Conservation (phyloP, 768 basidiomycete species). For the Auricularia sp. region DNA sequence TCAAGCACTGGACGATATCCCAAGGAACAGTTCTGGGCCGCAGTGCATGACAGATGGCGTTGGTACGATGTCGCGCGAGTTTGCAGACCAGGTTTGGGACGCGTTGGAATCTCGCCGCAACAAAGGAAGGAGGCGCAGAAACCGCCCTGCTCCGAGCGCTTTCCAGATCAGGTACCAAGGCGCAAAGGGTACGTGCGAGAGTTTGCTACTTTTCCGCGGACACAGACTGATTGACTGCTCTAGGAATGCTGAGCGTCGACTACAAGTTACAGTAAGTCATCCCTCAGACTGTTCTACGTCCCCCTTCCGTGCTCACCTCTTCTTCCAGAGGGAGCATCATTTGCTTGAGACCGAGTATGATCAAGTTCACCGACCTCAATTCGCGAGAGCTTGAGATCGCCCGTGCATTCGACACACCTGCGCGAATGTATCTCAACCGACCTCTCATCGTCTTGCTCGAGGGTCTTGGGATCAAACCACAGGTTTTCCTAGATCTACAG, state of each 20-base stretch:
- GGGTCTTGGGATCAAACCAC: slow-evolving; percentile 46
- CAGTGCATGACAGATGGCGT: slow-evolving; percentile 60
- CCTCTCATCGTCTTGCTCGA: slow-evolving; percentile 59
- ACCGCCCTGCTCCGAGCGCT: slow-evolving; percentile 33
- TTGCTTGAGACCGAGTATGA: slow-evolving; percentile 49
- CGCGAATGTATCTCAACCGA: slow-evolving; percentile 47
- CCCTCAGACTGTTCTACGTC: not conserved
- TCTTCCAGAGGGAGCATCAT: slow-evolving; percentile 33
- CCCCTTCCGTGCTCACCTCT: too few relatives aligned
- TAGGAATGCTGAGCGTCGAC: slow-evolving; percentile 48
- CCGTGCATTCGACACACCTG: slow-evolving; percentile 49
- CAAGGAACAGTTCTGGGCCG: slow-evolving; percentile 19
- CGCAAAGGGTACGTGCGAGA: slow-evolving; percentile 33
- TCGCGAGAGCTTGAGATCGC: slow-evolving; percentile 52
- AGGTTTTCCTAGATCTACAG: slow-evolving; percentile 45
- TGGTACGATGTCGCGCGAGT: slow-evolving; percentile 47
- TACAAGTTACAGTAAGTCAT: slow-evolving; percentile 25
- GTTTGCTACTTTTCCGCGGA: too few relatives aligned
- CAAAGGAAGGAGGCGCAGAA: slow-evolving; percentile 23
- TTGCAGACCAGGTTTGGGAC: slow-evolving; percentile 39
- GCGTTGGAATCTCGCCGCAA: slow-evolving; percentile 23
- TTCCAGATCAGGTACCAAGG: slow-evolving; percentile 54
- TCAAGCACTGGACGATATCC: slow-evolving; percentile 29
- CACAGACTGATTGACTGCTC: not conserved
- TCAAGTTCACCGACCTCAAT: slow-evolving; percentile 49